Evolutionary conservation across 2,329 filamentous ascomycete species (phyloP).

Genomic region (Metarhizium guizhouense): DNA sequence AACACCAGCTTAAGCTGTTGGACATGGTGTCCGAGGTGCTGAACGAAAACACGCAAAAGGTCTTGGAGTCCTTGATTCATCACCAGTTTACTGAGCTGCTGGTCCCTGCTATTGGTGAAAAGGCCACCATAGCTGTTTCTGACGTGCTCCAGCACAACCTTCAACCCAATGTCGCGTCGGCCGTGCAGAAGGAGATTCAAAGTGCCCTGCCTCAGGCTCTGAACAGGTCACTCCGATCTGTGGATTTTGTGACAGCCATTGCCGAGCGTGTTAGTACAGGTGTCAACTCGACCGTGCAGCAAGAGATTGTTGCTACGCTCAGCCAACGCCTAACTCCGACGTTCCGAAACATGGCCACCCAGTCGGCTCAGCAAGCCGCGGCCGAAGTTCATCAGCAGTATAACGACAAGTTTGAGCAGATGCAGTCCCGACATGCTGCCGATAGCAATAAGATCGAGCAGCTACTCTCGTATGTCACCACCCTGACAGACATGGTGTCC

Average conservation of each 20-base stretch:
- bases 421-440: conserved; percentile 40
- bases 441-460: conserved; percentile 62
- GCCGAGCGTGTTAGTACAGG: conserved; percentile 59
- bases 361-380: conserved; percentile 58
- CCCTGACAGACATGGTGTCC: conserved; percentile 59
- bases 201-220: conserved; percentile 57
- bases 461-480: conserved; percentile 57
- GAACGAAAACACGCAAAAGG: conserved; percentile 57
- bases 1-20: conserved; percentile 44
- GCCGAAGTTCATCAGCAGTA: conserved; percentile 59
- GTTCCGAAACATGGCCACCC: conserved; percentile 54
- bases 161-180: conserved; percentile 53
- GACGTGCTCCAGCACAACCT: conserved; percentile 64
- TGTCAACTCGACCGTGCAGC: conserved; percentile 60
- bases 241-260: conserved; percentile 63
- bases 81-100: conserved; percentile 67
- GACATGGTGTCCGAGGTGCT: conserved; percentile 52
- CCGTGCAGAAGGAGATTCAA: conserved; percentile 66
- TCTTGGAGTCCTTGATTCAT: conserved; percentile 66
- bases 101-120: conserved; percentile 62
- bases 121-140: conserved; percentile 59
- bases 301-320: conserved; percentile 54
- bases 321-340: conserved; percentile 56
- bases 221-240: conserved; percentile 51
- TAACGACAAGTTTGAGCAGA: conserved; percentile 38